A percentile compares a stretch with the other conserved stretches of the same genome.
Evolutionary conservation across 345 rosid genomes (phyloP).

Genomic region (Geranium brycei): DNA sequence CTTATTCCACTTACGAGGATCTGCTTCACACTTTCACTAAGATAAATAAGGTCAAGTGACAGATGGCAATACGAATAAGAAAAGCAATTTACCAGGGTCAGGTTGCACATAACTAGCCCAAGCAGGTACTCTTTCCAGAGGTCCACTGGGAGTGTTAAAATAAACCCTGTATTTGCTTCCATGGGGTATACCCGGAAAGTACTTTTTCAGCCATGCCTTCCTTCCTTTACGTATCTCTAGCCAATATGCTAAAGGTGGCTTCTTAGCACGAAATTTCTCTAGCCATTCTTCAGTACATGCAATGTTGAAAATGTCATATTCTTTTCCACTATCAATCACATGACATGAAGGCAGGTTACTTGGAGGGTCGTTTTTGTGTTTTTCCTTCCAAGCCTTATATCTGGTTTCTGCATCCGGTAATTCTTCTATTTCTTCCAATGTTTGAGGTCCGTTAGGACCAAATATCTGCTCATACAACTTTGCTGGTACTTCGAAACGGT

Average conservation of each 20-base stretch:
- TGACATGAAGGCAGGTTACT: constrained; percentile 67
- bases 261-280: constrained; percentile 56
- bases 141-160: constrained; percentile 82
- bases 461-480: constrained; percentile 79
- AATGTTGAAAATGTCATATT: constrained; percentile 52
- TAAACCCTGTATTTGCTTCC: constrained; percentile 89
- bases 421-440: constrained; percentile 63
- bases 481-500: constrained; percentile 75
- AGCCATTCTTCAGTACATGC: constrained; percentile 43
- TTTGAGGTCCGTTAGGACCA: constrained; percentile 91
- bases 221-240: constrained; percentile 90
- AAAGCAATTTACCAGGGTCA: constrained; percentile 56
- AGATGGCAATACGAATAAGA: not conserved
- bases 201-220: constrained; percentile 83
- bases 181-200: constrained; percentile 73
- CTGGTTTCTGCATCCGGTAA: constrained; percentile 75
- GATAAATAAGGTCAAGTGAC: too few species aligned
- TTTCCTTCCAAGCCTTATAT: constrained; percentile 59
- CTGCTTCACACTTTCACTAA: too few species aligned
- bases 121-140: constrained; percentile 82
- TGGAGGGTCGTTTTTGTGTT: constrained; percentile 84
- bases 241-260: constrained; percentile 83
- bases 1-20: too few species aligned
- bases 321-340: constrained; percentile 71
- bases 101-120: constrained; percentile 95